These are phyloP conservation scores for Pestalotiopsis sp. DNA, from an alignment of 2,329 filamentous ascomycete genomes.

Conservation along the genomic window DNA sequence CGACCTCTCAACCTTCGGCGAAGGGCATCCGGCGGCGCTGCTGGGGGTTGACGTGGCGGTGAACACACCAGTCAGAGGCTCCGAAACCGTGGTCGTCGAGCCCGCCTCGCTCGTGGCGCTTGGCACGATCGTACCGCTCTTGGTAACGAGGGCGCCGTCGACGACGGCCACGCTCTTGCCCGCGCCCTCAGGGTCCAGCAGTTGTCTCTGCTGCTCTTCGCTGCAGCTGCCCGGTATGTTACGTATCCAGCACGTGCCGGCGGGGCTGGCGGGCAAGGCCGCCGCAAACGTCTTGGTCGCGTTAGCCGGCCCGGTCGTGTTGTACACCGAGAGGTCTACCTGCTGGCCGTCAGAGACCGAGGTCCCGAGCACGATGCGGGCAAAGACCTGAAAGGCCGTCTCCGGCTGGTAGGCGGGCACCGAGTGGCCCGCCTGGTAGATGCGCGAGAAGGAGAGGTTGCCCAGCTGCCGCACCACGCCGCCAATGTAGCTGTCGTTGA, in stretches of 20 bases:
- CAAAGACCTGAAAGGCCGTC: slow-evolving; percentile 47
- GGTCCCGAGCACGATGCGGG: slow-evolving; percentile 48
- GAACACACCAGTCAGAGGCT: slow-evolving; percentile 12
- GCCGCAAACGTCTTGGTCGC: slow-evolving; percentile 47
- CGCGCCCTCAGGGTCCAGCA: slow-evolving; percentile 12
- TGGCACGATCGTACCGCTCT: slow-evolving; percentile 1
- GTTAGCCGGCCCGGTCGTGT: slow-evolving; percentile 51
- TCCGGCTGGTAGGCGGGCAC: slow-evolving; percentile 49
- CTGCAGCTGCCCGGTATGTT: slow-evolving; percentile 51
- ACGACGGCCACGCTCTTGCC: slow-evolving; percentile 17
- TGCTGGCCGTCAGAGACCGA: slow-evolving; percentile 46
- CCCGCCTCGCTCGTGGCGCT: neutral
- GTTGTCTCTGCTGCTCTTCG: slow-evolving; percentile 40
- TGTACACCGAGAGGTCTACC: slow-evolving; percentile 48
- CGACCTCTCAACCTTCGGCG: neutral
- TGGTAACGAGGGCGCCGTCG: slow-evolving; percentile 22
- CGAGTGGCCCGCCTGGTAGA: slow-evolving; percentile 57
- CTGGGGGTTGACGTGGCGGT: slow-evolving; percentile 13
- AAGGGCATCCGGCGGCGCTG: neutral
- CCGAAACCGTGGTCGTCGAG: slow-evolving; percentile 1
- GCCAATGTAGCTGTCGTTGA: slow-evolving; percentile 51
- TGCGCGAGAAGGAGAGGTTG: slow-evolving; percentile 60
- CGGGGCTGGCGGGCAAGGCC: slow-evolving; percentile 40
- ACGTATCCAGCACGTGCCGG: slow-evolving; percentile 58
- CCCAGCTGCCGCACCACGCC: slow-evolving; percentile 69